Percentiles rank a stretch among this genome's conserved stretches.
These are phyloP conservation scores for Gastrolobium bilobum DNA, from an alignment of 306 rosid species.

Conservation along the genomic window DNA sequence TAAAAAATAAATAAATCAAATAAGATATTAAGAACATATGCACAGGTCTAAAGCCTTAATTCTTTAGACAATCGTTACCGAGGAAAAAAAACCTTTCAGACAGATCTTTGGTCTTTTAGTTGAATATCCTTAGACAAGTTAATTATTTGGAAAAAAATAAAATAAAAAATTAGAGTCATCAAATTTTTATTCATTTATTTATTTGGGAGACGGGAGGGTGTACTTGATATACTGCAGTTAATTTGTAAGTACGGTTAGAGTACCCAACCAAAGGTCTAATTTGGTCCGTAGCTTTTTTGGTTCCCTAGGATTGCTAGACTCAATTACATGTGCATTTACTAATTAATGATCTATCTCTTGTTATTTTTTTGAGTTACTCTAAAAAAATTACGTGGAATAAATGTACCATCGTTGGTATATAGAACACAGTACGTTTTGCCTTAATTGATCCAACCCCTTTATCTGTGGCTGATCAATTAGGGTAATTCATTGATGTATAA, in stretches of 20 bases:
- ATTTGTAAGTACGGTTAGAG: neutral
- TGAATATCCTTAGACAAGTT: too few species aligned
- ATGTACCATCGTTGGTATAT: slow-evolving; percentile 40
- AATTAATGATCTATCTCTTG: slow-evolving; percentile 46
- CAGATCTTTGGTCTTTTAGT: too few species aligned
- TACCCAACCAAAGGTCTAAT: slow-evolving; percentile 3
- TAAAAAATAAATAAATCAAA: too few species aligned
- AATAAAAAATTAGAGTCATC: too few species aligned
- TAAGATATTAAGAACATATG: too few species aligned
- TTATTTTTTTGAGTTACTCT: slow-evolving; percentile 32
- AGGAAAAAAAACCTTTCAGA: too few species aligned
- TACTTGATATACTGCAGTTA: too few species aligned
- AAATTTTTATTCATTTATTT: too few species aligned
- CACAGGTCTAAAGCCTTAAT: too few species aligned
- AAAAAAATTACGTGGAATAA: slow-evolving; percentile 40
- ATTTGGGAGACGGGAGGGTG: too few species aligned
- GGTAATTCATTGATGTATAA: slow-evolving; percentile 46
- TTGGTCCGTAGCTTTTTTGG: slow-evolving; percentile 34
- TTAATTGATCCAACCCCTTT: slow-evolving; percentile 32
- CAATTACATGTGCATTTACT: slow-evolving; percentile 1
- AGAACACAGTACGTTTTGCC: slow-evolving; percentile 16
- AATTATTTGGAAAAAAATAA: too few species aligned
- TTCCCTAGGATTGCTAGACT: slow-evolving; percentile 27
- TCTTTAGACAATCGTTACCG: too few species aligned
- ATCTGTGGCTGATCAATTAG: slow-evolving; percentile 35